These are phyloP conservation scores for Nitzschia sp. DNA, from an alignment of 108 stramenopile genomes.

Conservation along the genomic window DNA sequence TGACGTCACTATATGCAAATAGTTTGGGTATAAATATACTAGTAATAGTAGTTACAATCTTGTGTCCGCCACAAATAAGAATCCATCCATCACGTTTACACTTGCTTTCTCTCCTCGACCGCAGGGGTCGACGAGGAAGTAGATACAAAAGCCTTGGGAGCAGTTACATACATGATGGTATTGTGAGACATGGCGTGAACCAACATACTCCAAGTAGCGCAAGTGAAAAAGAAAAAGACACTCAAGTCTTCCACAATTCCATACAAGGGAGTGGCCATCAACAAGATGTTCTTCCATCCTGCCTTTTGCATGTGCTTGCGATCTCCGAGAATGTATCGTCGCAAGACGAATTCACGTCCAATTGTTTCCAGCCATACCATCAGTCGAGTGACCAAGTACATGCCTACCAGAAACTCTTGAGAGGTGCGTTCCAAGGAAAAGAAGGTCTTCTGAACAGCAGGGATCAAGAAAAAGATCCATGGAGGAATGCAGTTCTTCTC, in stretches of 20 bases:
- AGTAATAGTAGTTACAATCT: too few relatives aligned
- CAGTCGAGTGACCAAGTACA: neutral
- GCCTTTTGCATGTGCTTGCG: slow-evolving; percentile 17
- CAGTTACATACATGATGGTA: slow-evolving; percentile 16
- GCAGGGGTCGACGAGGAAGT: too few relatives aligned
- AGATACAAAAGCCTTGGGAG: slow-evolving; percentile 15
- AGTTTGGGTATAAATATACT: too few relatives aligned
- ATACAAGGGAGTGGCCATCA: slow-evolving; percentile 14
- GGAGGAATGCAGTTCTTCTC: slow-evolving; percentile 10
- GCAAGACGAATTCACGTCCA: slow-evolving; percentile 2
- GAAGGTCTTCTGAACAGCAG: slow-evolving; percentile 2
- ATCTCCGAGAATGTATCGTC: slow-evolving; percentile 8
- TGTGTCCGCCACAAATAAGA: too few relatives aligned
- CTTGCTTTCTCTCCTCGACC: too few relatives aligned
- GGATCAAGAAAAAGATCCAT: neutral
- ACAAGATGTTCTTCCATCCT: slow-evolving; percentile 6
- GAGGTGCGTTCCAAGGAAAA: neutral
- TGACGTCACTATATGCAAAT: too few relatives aligned
- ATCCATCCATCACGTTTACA: too few relatives aligned
- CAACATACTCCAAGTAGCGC: slow-evolving; percentile 24
- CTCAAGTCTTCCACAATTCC: slow-evolving; percentile 4
- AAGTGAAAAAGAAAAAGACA: slow-evolving; percentile 18
- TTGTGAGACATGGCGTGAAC: slow-evolving; percentile 2
- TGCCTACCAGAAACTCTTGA: neutral
- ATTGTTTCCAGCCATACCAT: neutral